Evolutionary conservation across 164 flowering plant species (phyloP).

Genomic region (Cinnamomum chago): DNA sequence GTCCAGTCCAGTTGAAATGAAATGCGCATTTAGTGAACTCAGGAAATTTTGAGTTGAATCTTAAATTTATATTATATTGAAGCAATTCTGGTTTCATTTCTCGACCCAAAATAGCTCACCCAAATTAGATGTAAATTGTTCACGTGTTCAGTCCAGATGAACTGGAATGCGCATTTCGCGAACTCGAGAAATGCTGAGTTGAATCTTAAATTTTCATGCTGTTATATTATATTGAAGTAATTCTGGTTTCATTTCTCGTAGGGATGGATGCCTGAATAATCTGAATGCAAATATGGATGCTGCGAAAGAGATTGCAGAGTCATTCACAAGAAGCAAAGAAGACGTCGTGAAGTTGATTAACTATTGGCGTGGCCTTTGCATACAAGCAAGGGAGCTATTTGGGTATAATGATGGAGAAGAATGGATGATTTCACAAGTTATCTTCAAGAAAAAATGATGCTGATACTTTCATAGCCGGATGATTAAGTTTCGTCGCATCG

Average conservation of each 20-base stretch:
- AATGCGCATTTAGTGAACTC: too few relatives aligned
- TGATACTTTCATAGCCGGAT: not conserved
- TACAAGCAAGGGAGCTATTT: constrained; percentile 3
- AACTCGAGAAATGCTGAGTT: too few relatives aligned
- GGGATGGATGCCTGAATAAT: constrained; percentile 18
- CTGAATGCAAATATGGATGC: constrained; percentile 6
- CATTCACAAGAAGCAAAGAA: constrained; percentile 6
- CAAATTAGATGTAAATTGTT: too few relatives aligned
- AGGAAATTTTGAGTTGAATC: too few relatives aligned
- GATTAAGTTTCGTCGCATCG: not conserved
- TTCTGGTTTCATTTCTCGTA: not conserved
- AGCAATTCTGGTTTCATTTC: too few relatives aligned
- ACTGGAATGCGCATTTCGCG: too few relatives aligned
- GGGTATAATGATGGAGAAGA: constrained; percentile 16
- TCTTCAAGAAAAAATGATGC: constrained; percentile 20
- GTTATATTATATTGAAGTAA: too few relatives aligned
- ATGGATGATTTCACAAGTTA: constrained; percentile 13
- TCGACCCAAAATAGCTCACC: too few relatives aligned
- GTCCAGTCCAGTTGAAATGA: too few relatives aligned
- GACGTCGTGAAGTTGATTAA: constrained; percentile 8
- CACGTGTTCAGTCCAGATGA: not conserved
- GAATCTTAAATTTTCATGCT: too few relatives aligned
- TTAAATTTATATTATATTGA: too few relatives aligned
- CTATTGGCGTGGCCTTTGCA: constrained; percentile 17
- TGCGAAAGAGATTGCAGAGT: not conserved